Conservation (phyloP, 2,329 filamentous ascomycete species). For the Macrophomina tecta region DNA sequence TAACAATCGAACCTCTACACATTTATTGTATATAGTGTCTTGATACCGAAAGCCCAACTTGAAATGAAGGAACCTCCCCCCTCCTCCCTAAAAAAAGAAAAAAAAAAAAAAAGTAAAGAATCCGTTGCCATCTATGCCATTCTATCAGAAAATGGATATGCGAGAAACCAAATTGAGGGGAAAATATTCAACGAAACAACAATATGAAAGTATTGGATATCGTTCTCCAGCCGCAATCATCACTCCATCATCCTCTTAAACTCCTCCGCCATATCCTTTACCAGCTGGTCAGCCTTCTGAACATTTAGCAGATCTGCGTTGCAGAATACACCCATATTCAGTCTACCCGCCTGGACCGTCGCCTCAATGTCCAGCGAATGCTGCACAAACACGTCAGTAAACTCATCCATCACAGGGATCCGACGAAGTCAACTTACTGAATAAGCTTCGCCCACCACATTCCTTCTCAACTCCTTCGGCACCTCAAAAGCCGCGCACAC, state of each 20-base stretch:
- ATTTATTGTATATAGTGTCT: no score
- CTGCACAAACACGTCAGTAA: conserved; percentile 38
- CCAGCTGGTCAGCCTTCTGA: conserved; percentile 43
- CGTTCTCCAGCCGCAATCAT: no score
- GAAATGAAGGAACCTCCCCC: no score
- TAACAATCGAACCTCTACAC: no score
- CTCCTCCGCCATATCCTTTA: conserved; percentile 39
- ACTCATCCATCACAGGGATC: conserved; percentile 31
- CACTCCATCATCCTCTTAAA: not conserved
- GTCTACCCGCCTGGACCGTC: conserved; percentile 53
- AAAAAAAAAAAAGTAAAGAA: no score
- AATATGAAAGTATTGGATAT: no score
- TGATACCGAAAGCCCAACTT: no score
- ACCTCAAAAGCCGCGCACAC: conserved; percentile 27
- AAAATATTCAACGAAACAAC: no score
- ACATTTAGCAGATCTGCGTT: conserved; percentile 51
- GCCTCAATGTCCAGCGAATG: conserved; percentile 63
- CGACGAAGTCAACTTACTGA: conserved; percentile 42
- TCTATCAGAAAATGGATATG: no score
- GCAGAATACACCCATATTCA: conserved; percentile 62
- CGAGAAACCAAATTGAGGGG: no score
- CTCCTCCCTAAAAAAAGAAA: no score
- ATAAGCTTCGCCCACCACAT: conserved; percentile 40
- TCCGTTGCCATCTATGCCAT: no score
- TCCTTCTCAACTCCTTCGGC: conserved; percentile 35